These are phyloP conservation scores for Jacaranda copaia DNA, from an alignment of 257 asterid genomes.

Conservation along the genomic window DNA sequence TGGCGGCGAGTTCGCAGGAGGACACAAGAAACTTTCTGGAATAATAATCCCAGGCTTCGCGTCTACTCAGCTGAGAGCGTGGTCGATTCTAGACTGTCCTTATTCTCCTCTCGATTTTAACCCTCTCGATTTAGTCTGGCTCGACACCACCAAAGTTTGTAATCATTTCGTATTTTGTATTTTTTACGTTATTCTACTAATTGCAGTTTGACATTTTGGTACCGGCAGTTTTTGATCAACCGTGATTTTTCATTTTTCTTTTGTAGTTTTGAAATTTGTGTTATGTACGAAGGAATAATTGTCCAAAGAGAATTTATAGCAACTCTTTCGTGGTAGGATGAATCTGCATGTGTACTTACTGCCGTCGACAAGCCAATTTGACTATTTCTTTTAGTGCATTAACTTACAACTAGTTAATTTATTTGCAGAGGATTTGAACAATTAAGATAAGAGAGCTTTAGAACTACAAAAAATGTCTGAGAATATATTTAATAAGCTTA, in stretches of 20 bases:
- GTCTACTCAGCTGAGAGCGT: slow-evolving; percentile 93
- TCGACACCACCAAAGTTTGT: slow-evolving; percentile 85
- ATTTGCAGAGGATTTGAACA: slow-evolving; percentile 2
- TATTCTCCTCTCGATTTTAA: slow-evolving; percentile 96
- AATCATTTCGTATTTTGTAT: not conserved
- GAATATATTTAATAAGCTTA: not conserved
- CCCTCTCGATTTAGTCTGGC: slow-evolving; percentile 99
- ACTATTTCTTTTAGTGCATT: slow-evolving; percentile 9
- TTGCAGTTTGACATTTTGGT: slow-evolving; percentile 23
- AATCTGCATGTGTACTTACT: slow-evolving; percentile 6
- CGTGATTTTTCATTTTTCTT: not conserved
- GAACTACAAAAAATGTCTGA: not conserved
- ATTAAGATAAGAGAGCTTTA: not conserved
- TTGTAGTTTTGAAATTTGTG: not conserved
- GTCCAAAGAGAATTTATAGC: not conserved
- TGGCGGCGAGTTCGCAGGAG: slow-evolving; percentile 57
- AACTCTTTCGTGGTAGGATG: not conserved
- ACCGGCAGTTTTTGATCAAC: slow-evolving; percentile 8
- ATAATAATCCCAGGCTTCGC: slow-evolving; percentile 98
- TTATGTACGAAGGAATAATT: slow-evolving; percentile 25
- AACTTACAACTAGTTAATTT: slow-evolving; percentile 1
- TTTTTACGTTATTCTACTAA: not conserved
- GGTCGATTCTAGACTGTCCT: slow-evolving; percentile 98
- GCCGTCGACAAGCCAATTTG: not conserved
- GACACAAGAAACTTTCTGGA: slow-evolving; percentile 73